Conservation (phyloP, 176 grass and related monocot species). For the Bothriochloa decipiens region DNA sequence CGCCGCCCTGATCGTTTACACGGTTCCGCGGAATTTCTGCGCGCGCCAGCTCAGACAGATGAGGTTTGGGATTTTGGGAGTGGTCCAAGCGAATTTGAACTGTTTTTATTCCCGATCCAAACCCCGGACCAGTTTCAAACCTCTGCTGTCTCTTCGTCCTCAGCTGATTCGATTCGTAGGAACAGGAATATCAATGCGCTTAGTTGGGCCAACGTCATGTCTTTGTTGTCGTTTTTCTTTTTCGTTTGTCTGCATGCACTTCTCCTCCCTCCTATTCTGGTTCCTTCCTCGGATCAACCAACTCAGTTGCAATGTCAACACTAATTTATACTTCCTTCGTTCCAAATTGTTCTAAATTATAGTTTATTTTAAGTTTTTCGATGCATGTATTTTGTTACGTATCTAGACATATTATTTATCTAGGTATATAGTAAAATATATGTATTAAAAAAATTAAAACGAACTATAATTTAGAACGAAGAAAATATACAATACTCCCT, state of each 20-base stretch:
- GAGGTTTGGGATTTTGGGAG: neutral
- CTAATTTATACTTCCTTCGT: no score
- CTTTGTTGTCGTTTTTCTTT: neutral
- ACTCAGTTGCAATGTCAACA: neutral
- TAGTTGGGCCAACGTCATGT: neutral
- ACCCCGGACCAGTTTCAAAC: neutral
- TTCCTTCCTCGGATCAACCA: neutral
- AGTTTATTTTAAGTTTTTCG: no score
- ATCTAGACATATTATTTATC: no score
- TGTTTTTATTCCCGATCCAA: neutral
- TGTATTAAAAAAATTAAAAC: no score
- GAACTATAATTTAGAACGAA: no score
- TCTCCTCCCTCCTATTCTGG: neutral
- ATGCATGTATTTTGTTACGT: no score
- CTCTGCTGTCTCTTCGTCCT: slow-evolving; percentile 8
- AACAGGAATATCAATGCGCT: neutral
- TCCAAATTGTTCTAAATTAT: no score
- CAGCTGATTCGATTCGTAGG: neutral
- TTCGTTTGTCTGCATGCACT: neutral
- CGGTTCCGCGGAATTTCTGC: no score
- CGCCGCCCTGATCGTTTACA: neutral
- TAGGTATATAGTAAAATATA: no score
- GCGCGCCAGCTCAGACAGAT: neutral
- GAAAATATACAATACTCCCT: no score
- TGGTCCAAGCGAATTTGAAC: neutral